A percentile compares a stretch with the other conserved stretches of the same genome.
Conservation (phyloP, 345 rosid genomes). For the rapeseed (Brassica napus) region DNA sequence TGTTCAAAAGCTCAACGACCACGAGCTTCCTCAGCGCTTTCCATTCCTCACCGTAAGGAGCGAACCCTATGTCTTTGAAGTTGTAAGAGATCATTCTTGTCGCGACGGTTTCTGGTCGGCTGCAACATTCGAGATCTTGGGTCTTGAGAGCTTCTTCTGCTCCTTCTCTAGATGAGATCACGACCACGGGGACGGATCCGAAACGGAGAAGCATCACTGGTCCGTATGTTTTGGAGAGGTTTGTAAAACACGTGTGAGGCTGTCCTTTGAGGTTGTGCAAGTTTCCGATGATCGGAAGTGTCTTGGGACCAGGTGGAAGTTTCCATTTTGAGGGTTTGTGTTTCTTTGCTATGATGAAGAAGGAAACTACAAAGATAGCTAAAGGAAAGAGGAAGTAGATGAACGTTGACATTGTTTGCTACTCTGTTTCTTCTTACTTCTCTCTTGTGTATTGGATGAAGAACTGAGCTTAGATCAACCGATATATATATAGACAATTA, state of each 20-base stretch:
- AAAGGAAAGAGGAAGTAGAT: conserved; percentile 13
- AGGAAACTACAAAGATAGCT: not conserved
- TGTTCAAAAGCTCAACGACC: conserved; percentile 39
- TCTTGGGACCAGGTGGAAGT: conserved; percentile 45
- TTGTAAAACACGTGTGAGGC: conserved; percentile 38
- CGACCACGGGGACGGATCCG: conserved; percentile 45
- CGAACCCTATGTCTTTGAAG: conserved; percentile 39
- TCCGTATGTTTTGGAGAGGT: conserved; percentile 48
- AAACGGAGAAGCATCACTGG: conserved; percentile 49
- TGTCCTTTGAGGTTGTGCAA: conserved; percentile 45
- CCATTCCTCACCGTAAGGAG: conserved; percentile 51
- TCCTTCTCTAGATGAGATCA: conserved; percentile 48
- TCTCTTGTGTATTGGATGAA: not conserved
- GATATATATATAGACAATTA: not conserved
- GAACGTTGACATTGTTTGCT: conserved; percentile 26
- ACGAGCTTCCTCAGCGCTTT: conserved; percentile 42
- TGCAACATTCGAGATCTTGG: conserved; percentile 44
- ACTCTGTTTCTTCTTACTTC: not conserved
- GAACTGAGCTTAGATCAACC: not conserved
- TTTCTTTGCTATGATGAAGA: conserved; percentile 12
- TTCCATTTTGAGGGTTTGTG: conserved; percentile 3
- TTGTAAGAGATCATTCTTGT: conserved; percentile 40
- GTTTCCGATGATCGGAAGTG: conserved; percentile 51
- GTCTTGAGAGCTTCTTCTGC: conserved; percentile 44
- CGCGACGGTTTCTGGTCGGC: conserved; percentile 38